A percentile compares a stretch with the other conserved stretches of the same genome.
These are phyloP conservation scores for Clarkia xantiana DNA, from an alignment of 345 rosid species.

Conservation along the genomic window DNA sequence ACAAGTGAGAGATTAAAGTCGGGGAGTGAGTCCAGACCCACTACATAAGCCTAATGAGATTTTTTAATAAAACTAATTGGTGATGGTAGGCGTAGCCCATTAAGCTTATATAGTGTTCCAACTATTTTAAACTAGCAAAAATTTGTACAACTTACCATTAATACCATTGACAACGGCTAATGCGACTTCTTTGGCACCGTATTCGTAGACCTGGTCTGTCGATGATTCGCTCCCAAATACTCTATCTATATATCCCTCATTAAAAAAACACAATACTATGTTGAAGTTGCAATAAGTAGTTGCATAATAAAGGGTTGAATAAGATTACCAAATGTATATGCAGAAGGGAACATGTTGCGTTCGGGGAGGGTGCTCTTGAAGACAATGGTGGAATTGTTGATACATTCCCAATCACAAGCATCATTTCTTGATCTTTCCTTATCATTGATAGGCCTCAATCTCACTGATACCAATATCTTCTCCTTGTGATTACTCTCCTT, in stretches of 20 bases:
- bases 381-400: conserved; percentile 17
- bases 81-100: too few relatives aligned
- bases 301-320: background rate
- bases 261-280: too few relatives aligned
- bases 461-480: conserved; percentile 12
- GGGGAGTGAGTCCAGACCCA: too few relatives aligned
- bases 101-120: too few relatives aligned
- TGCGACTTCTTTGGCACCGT: conserved; percentile 27
- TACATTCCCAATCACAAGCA: conserved; percentile 12
- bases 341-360: conserved; percentile 20
- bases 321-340: conserved; percentile 21
- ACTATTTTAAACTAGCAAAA: background rate
- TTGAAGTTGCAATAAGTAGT: background rate
- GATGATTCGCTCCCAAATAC: conserved; percentile 23
- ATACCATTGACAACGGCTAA: conserved; percentile 23
- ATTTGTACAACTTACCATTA: conserved; percentile 20
- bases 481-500: conserved; percentile 5
- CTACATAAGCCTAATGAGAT: too few relatives aligned
- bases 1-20: too few relatives aligned
- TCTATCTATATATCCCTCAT: conserved; percentile 15
- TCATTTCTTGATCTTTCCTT: conserved; percentile 12
- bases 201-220: conserved; percentile 28
- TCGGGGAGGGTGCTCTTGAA: conserved; percentile 21
- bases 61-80: too few relatives aligned
- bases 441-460: conserved; percentile 11